Conservation (phyloP, 2,329 filamentous ascomycete species). For the Ceratocystis colombiana region DNA sequence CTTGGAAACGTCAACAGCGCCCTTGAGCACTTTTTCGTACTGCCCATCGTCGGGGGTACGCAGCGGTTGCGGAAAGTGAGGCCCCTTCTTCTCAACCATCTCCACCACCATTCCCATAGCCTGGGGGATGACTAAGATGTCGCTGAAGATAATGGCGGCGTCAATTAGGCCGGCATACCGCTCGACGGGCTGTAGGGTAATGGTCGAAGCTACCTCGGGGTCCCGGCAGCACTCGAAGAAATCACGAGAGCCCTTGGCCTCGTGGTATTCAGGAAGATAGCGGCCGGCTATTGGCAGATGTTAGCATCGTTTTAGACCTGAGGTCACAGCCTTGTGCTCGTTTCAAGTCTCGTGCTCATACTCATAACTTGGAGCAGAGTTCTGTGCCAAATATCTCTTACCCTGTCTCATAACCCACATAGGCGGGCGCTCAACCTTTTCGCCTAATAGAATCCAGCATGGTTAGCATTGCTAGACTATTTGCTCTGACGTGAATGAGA, state of each 20-base stretch:
- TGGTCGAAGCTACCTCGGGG: conserved; percentile 81
- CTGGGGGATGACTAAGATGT: conserved; percentile 95
- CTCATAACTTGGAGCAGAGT: background rate
- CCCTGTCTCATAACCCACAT: conserved; percentile 99
- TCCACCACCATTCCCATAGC: conserved; percentile 98
- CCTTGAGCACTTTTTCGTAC: conserved; percentile 65
- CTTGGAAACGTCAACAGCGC: conserved; percentile 69
- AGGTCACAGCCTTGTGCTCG: background rate
- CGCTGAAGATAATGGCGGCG: conserved; percentile 96
- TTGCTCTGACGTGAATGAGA: background rate
- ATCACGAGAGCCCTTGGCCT: conserved; percentile 80
- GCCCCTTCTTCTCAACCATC: conserved; percentile 96
- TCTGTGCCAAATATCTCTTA: conserved; percentile 34
- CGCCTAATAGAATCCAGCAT: conserved; percentile 44
- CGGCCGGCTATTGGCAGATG: conserved; percentile 57
- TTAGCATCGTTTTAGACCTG: background rate
- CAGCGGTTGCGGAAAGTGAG: conserved; percentile 82
- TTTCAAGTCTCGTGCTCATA: background rate
- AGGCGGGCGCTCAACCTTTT: conserved; percentile 83
- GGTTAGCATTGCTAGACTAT: background rate
- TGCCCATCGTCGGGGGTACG: conserved; percentile 70
- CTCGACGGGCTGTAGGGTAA: conserved; percentile 91
- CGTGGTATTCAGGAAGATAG: conserved; percentile 95
- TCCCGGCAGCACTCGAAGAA: conserved; percentile 97
- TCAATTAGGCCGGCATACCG: conserved; percentile 85